phyloP scores from a whole-genome alignment of 2,329 filamentous ascomycete species.

The Verticillium nubilum region DNA sequence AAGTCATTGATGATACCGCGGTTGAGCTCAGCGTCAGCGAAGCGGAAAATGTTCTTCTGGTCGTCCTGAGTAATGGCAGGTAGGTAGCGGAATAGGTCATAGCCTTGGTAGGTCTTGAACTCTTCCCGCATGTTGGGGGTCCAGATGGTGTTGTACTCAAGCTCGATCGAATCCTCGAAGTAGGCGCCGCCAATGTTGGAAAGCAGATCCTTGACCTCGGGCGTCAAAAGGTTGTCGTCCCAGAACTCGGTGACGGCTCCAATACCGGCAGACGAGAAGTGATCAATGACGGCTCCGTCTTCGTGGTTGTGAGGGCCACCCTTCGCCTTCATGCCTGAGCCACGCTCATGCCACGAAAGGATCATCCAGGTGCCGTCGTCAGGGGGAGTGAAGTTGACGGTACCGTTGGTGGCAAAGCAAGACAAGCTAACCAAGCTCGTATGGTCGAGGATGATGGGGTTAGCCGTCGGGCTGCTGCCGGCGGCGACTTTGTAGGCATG shows the following conservation, averaged over 20 bases:
- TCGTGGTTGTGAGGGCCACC: constrained; percentile 3
- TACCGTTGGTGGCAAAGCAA: constrained; percentile 1
- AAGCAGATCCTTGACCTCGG: constrained; percentile 3
- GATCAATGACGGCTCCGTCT: constrained; percentile 8
- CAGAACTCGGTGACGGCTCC: constrained; percentile 6
- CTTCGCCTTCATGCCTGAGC: constrained; percentile 4
- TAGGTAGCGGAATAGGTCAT: constrained; percentile 4
- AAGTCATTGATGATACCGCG: constrained; percentile 10
- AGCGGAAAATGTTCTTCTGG: constrained; percentile 8
- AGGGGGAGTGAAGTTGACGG: constrained; percentile 6
- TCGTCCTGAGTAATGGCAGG: constrained; percentile 6
- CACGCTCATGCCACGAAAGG: constrained; percentile 5
- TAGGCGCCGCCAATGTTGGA: constrained; percentile 6
- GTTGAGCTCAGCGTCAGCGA: constrained; percentile 4
- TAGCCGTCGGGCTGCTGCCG: constrained; percentile 2
- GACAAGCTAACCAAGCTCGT: constrained; percentile 3
- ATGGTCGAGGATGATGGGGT: constrained; percentile 5
- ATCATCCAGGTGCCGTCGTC: constrained; percentile 7
- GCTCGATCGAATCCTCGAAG: constrained; percentile 11
- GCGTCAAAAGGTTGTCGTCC: constrained; percentile 5
- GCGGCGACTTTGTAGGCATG: constrained; percentile 5
- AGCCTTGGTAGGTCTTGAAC: constrained; percentile 6
- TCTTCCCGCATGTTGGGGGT: constrained; percentile 1
- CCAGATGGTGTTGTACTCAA: constrained; percentile 8
- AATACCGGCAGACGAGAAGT: constrained; percentile 4